Base-by-base conservation (phyloP, 1,139 yeast species). In the Zygoascus hellenicus region DNA sequence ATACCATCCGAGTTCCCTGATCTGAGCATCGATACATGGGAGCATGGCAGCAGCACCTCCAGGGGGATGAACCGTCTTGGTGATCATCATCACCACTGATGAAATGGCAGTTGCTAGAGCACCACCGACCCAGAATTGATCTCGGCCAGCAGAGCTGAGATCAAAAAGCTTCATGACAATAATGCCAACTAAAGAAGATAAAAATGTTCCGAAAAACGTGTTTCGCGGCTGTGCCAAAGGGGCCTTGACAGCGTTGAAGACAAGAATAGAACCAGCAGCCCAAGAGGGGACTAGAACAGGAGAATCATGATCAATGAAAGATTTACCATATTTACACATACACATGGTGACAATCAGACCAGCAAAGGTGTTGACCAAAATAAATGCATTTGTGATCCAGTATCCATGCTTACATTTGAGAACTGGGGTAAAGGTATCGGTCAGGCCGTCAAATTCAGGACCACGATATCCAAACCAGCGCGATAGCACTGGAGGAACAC, bases 201-300 rank as follows among this genome's bases (percentile, higher is more conserved):
- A 28, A 53, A 81, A 69, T 43, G 81, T 83, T 2, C 88, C 88
- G 44, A 75, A 47, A 5, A 81, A 51, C 0, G 81, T 67, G 59
- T 76, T 79, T 47, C 88, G 63, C 0, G 89, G 89, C 63, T 82
- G 89, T 1, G 86, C 80, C 44, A 82, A 65, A 1, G 89, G 88
- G 0, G 76, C 76, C 40, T 63, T 72, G 14, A 69, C 66, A 0
- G 80, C 76, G 58, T 81, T 81, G 63, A 77, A 82, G 42, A 80
- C 68, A 17, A 82, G 66, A 36, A 82, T 76, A 2, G 87, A 84
- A 1, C 82, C 68, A 0, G 89, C 89, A 10, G 85, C 87, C 60
- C 63, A 60, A 53, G 78, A 72, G 2, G 88, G 87, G 33, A 81
- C 68, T 7, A 81, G 67, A n/a, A 70, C 63, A 0, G 84, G 83